Percentiles rank a stretch among this genome's conserved stretches.
phyloP scores from a whole-genome alignment of 2,329 filamentous ascomycete genomes.

The Alternaria longipes region DNA sequence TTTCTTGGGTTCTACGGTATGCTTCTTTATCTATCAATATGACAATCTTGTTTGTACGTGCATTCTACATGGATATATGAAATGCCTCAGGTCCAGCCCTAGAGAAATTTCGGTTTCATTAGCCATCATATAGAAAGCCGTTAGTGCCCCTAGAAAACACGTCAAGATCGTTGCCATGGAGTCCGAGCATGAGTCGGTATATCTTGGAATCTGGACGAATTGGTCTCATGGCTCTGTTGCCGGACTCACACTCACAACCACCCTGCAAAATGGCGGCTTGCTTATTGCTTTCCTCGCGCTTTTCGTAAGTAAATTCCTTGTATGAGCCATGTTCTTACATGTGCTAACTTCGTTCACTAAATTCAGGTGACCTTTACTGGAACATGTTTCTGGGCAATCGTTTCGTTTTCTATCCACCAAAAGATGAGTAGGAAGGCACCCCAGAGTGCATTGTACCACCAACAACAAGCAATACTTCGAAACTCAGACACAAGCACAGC shows the following conservation, averaged over 20 bases:
- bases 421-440: background rate
- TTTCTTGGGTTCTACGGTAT: too few species aligned
- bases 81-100: too few species aligned
- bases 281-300: slow-evolving; percentile 49
- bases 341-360: too few species aligned
- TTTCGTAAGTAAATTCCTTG: slow-evolving; percentile 10
- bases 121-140: too few species aligned
- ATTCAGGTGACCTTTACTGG: slow-evolving; percentile 20
- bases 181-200: background rate
- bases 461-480: slow-evolving; percentile 46
- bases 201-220: slow-evolving; percentile 22
- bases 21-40: too few species aligned
- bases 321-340: too few species aligned
- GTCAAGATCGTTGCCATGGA: too few species aligned
- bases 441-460: slow-evolving; percentile 43
- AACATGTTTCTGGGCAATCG: slow-evolving; percentile 41
- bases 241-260: slow-evolving; percentile 48
- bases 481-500: slow-evolving; percentile 39
- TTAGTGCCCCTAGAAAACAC: too few species aligned
- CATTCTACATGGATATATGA: too few species aligned
- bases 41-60: too few species aligned
- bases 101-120: too few species aligned
- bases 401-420: slow-evolving; percentile 30
- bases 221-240: slow-evolving; percentile 35
- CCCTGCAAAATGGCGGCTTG: slow-evolving; percentile 38